Base-by-base conservation (phyloP, 2,329 filamentous ascomycete genomes). In the Drechslerella coelobrocha region DNA sequence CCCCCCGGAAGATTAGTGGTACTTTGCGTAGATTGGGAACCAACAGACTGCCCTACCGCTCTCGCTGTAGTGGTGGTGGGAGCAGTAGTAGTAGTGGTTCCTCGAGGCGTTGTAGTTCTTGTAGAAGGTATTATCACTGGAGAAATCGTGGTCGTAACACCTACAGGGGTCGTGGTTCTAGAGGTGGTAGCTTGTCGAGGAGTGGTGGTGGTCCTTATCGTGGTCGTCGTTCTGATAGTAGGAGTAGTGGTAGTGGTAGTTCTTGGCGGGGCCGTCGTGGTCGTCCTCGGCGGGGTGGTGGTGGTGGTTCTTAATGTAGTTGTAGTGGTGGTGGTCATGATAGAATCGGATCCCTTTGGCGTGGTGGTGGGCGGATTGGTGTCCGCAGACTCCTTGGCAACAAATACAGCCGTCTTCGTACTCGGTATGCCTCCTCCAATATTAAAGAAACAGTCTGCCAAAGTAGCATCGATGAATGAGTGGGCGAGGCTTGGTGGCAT, bases 361-460 rank as follows among this genome's bases (percentile, higher is more conserved):
- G 63, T 54, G 0, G 65, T 69, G 34, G 43, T 51, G 12, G 52
- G 3, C 9, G 45, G 10, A 41, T 48, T 29, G 27, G 27, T 50
- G n/a, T 71, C 57, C 4, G 45, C 65, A 2, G 65, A 62, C 1
- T 62, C 57, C 6, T 71, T 71, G 17, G 41, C 65, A 14, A 71
- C 24, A 48, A 37, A 71, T 6, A 71, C 60, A 1, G 45, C 45
- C 1, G 65, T 71, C 29, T 71, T 71, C 14, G 65, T 71, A 6
- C 51, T 59, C 7, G 59, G 52, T 17, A 71, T 71, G 7, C 65
- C 65, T 7, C 65, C 65, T 21, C 65, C 65, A 17, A 62, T 53
- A 34, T 71, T 62, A 21, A 57, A 34, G 27, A 54, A 59, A n/a
- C 65, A 71, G 12, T 71, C 17, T 7, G 65, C 65, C 10, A 39